Evolutionary conservation across 1,284 basidiomycete species (phyloP).

Genomic region (Golubevia pallescens): DNA sequence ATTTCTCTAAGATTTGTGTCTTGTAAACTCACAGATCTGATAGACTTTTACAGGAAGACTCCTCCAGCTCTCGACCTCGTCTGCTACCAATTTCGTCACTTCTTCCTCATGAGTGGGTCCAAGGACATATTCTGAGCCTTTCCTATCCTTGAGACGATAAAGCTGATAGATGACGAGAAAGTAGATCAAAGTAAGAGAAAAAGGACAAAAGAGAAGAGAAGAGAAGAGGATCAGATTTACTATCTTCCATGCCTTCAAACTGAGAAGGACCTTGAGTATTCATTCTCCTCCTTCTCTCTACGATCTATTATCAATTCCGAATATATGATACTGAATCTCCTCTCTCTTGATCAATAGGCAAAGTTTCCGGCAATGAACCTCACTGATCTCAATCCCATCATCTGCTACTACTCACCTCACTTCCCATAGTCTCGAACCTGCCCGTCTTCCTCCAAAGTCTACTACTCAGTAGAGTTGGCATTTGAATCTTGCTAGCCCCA

Average conservation of each 20-base stretch:
- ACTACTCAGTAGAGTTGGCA: slow-evolving; percentile 58
- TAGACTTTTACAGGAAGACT: slow-evolving; percentile 60
- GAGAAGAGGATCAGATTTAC: too few relatives aligned
- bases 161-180: slow-evolving; percentile 22
- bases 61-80: slow-evolving; percentile 44
- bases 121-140: slow-evolving; percentile 52
- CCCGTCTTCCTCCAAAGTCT: slow-evolving; percentile 57
- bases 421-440: slow-evolving; percentile 49
- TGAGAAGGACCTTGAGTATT: too few relatives aligned
- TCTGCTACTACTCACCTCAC: slow-evolving; percentile 34
- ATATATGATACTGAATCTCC: too few relatives aligned
- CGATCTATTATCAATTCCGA: too few relatives aligned
- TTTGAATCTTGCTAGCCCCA: slow-evolving; percentile 50
- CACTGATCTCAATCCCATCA: background rate
- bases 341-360: too few relatives aligned
- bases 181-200: background rate
- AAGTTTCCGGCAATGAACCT: background rate
- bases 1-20: too few relatives aligned
- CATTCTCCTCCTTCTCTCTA: too few relatives aligned
- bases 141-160: slow-evolving; percentile 57
- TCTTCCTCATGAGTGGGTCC: slow-evolving; percentile 66
- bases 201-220: too few relatives aligned
- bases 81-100: slow-evolving; percentile 56
- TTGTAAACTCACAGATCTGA: slow-evolving; percentile 45
- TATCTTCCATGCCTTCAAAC: too few relatives aligned